These are phyloP conservation scores for Solanum pennellii DNA, from an alignment of 257 asterid genomes.

Conservation along the genomic window DNA sequence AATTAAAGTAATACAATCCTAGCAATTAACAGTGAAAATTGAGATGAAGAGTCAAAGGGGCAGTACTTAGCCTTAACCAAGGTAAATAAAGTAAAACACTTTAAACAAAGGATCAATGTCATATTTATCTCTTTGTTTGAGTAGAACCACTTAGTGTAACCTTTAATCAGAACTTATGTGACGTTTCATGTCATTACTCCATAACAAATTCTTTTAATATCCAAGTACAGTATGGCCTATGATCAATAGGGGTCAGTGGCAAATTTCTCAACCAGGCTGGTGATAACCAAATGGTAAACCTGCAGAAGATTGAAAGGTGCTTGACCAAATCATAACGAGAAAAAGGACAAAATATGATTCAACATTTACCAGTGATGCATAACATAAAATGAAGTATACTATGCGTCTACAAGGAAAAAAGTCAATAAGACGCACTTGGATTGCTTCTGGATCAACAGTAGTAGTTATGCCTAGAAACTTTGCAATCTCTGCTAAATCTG, in stretches of 20 bases:
- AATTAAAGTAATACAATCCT: background rate
- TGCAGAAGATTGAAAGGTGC: background rate
- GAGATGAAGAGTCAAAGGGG: background rate
- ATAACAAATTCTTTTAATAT: background rate
- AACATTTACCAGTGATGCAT: background rate
- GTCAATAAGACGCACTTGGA: constrained; percentile 58
- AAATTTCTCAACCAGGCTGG: background rate
- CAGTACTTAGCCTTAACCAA: background rate
- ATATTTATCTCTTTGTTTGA: background rate
- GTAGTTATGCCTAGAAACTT: constrained; percentile 90
- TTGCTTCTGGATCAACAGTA: constrained; percentile 79
- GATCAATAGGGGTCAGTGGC: background rate
- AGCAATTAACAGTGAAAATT: background rate
- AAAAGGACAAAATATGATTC: background rate
- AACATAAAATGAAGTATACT: background rate
- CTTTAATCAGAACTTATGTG: background rate
- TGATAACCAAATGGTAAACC: background rate
- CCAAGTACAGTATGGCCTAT: background rate
- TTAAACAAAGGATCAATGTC: background rate
- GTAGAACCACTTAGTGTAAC: background rate
- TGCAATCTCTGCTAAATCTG: constrained; percentile 98
- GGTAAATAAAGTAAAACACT: background rate
- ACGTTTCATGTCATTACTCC: background rate
- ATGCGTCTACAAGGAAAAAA: background rate
- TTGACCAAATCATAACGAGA: background rate